Base-by-base conservation (phyloP, 108 stramenopile genomes). In the Fistulifera solaris region DNA sequence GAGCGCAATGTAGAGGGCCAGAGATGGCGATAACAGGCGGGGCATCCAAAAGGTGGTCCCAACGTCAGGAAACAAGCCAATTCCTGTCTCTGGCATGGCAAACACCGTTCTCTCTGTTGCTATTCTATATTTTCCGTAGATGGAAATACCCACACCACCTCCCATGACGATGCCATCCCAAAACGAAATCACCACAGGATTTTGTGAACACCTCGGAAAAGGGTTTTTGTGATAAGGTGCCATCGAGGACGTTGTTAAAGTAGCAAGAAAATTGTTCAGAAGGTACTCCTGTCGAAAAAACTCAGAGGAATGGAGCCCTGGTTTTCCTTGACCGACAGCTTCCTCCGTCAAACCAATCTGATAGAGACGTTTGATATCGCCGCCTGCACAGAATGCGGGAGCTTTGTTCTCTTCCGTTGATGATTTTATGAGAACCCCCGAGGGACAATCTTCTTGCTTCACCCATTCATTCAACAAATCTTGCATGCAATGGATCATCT, bases 151-250 rank as follows among this genome's bases (percentile, higher is more conserved):
- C 17, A 95, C 96, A 11, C 98, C 98, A 19, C 98, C 98, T 38
- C 98, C 98, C 96, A 99, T 96, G 52, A 95, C 94, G 25, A 98
- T 71, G 26, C 98, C 98, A 68, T 99, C 93, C 96, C 96, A 97
- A 21, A 99, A 23, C 4, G 87, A 83, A 0, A 98, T 64, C 31
- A 35, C 31, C 3, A 35, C 8, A 6, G 31, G 31, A 35, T 35
- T 35, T 8, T 8, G 31, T 35, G 31, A 8, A 35, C 8, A 8
- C 8, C 31, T 35, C 31, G 31, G 31, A 8, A 35, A 6, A 35
- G 6, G 3, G 8, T 35, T 3, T 3, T 35, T 8, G 8, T 35
- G 31, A 35, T 35, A 35, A 8, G 31, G 31, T 6, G 31, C 31
- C 38, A 92, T 86, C 0, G 91, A 81, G 13, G 70, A 42, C 14